These are phyloP conservation scores for Karstenula rhodostoma DNA, from an alignment of 2,329 filamentous ascomycete species.

Conservation along the genomic window DNA sequence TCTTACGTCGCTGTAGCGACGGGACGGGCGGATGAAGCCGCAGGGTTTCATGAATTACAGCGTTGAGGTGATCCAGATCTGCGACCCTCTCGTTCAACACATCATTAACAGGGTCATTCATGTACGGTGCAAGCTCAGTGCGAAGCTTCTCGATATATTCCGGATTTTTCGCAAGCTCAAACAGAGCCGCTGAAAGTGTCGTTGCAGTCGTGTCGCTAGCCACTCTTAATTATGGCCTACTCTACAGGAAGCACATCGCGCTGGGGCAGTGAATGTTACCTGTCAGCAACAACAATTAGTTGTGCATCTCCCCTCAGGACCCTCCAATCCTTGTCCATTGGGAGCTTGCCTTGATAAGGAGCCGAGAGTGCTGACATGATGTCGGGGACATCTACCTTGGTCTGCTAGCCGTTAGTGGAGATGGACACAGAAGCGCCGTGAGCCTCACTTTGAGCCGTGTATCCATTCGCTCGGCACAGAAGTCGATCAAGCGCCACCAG, in stretches of 20 bases:
- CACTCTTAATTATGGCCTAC: background rate
- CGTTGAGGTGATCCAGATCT: conserved; percentile 16
- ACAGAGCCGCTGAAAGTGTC: conserved; percentile 36
- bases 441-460: background rate
- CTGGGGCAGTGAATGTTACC: background rate
- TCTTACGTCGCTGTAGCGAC: conserved; percentile 40
- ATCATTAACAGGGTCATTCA: background rate
- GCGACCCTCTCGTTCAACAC: conserved; percentile 18
- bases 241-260: background rate
- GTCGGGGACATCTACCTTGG: background rate
- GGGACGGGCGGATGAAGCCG: conserved; percentile 48
- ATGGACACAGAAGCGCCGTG: background rate
- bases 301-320: conserved; percentile 9
- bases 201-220: conserved; percentile 46
- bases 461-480: conserved; percentile 11
- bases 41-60: conserved; percentile 22
- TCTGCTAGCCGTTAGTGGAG: background rate
- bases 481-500: conserved; percentile 12
- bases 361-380: background rate
- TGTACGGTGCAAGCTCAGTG: background rate
- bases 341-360: background rate
- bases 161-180: conserved; percentile 38
- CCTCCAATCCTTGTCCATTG: background rate
- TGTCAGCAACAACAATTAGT: conserved; percentile 7
- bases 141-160: conserved; percentile 15